Percentiles rank a stretch among this genome's conserved stretches.
Conservation (phyloP, 2,329 filamentous ascomycete genomes). For the Colletotrichum sp. region DNA sequence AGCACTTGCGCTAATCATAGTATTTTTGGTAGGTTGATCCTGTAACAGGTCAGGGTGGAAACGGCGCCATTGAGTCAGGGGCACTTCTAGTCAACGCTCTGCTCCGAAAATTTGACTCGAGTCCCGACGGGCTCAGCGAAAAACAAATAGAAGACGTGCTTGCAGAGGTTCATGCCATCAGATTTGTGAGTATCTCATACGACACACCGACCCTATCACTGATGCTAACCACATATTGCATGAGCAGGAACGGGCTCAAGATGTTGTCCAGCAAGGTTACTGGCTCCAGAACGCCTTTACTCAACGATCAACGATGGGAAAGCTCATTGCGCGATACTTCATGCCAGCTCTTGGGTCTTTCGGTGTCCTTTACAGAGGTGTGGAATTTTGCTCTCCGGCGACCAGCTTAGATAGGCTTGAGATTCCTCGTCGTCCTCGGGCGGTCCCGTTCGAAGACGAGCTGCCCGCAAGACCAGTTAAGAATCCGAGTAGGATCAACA, state of each 20-base stretch:
- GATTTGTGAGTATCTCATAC: background rate
- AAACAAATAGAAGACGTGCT: background rate
- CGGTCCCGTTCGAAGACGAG: conserved; percentile 1
- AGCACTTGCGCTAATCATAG: background rate
- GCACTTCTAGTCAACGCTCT: conserved; percentile 25
- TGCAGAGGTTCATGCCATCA: background rate
- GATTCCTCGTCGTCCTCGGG: background rate
- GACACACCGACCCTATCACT: background rate
- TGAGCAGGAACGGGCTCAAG: background rate
- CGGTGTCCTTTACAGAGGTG: background rate
- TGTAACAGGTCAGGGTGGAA: conserved; percentile 27
- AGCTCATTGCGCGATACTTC: background rate
- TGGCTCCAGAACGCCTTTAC: background rate
- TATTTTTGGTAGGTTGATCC: conserved; percentile 23
- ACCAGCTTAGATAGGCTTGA: background rate
- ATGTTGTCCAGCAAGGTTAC: background rate
- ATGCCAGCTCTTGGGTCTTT: background rate
- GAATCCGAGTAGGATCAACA: background rate
- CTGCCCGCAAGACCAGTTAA: background rate
- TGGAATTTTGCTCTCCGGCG: background rate
- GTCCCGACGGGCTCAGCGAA: background rate
- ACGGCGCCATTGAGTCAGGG: conserved; percentile 27
- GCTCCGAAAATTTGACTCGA: background rate
- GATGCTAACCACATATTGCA: background rate
- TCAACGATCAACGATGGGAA: background rate